Conservation (phyloP, 306 rosid species). For the Castanopsis chinensis region DNA sequence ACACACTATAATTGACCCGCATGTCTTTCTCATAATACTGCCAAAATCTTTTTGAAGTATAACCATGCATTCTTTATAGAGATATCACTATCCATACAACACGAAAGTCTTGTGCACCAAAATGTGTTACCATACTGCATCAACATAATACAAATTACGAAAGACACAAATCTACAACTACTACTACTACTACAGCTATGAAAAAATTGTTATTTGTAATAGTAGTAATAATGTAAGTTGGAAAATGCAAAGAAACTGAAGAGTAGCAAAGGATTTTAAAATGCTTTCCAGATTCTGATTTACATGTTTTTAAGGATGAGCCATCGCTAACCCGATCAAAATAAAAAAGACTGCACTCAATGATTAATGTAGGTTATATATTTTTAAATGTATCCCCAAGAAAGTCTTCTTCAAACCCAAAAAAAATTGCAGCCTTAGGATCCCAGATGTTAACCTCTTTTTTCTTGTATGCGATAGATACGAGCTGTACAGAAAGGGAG, state of each 20-base stretch:
- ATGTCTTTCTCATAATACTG: no score
- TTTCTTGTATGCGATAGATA: conserved; percentile 28
- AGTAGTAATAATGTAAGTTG: no score
- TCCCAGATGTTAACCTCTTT: conserved; percentile 20
- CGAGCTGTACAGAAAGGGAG: conserved; percentile 34
- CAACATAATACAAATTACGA: no score
- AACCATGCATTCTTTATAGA: no score
- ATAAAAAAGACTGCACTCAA: conserved; percentile 14
- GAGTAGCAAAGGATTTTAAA: conserved; percentile 8
- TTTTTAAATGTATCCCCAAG: conserved; percentile 19
- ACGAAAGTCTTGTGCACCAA: no score
- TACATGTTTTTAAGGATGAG: conserved; percentile 32
- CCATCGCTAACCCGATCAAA: conserved; percentile 18
- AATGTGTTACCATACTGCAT: no score
- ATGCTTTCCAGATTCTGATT: conserved; percentile 28
- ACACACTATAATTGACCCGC: no score
- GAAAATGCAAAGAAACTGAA: conserved; percentile 4
- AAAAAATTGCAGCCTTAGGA: conserved; percentile 33
- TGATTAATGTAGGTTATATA: conserved; percentile 32
- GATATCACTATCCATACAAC: no score
- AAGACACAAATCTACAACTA: no score
- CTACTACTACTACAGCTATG: no score
- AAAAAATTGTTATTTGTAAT: no score
- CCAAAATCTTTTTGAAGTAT: no score
- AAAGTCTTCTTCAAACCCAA: conserved; percentile 27